A percentile compares a stretch with the other conserved stretches of the same genome.
Evolutionary conservation across 495 filamentous ascomycete species (phyloP).

Genomic region (Evernia prunastri): DNA sequence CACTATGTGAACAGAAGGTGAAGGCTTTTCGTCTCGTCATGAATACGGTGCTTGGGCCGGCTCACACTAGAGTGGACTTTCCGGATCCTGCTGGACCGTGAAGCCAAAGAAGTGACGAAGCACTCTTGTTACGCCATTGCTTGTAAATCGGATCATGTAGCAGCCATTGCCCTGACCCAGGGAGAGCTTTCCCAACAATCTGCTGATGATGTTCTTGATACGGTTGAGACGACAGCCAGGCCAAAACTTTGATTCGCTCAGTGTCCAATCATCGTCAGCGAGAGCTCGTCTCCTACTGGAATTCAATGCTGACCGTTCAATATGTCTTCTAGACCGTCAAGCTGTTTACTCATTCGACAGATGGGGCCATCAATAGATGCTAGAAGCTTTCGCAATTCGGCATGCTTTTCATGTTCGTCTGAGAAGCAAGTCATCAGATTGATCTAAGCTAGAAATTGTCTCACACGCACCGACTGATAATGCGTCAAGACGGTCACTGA

Average conservation of each 20-base stretch:
- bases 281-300: too few species aligned
- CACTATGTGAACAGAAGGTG: too few species aligned
- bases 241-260: not conserved
- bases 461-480: too few species aligned
- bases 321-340: not conserved
- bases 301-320: not conserved
- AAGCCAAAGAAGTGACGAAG: conserved; percentile 16
- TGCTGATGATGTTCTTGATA: not conserved
- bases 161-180: conserved; percentile 8
- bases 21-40: too few species aligned
- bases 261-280: too few species aligned
- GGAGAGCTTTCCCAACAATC: not conserved
- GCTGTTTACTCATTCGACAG: not conserved
- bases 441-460: not conserved
- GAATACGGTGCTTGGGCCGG: too few species aligned
- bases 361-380: not conserved
- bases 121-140: not conserved
- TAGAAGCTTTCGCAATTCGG: not conserved
- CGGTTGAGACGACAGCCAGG: not conserved
- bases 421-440: too few species aligned
- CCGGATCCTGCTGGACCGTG: conserved; percentile 6
- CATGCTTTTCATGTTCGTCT: not conserved
- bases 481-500: too few species aligned
- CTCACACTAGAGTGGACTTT: conserved; percentile 12
- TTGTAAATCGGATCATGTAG: not conserved